Conservation (phyloP, 805 yeast genomes). For the Cyberlindnera veronae region DNA sequence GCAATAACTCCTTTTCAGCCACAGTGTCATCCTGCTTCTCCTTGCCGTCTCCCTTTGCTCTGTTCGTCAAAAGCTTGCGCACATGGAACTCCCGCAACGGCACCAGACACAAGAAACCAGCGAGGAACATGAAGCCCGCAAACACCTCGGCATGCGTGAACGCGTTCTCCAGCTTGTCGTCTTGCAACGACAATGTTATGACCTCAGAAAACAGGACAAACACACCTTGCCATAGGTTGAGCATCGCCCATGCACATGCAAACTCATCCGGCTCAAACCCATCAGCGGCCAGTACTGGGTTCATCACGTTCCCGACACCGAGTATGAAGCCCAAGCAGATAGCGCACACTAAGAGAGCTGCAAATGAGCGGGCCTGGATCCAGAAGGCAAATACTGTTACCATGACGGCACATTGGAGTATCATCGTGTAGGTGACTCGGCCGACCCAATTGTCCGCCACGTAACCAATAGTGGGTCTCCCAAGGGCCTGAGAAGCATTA, state of each 20-base stretch:
- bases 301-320: slow-evolving; percentile 46
- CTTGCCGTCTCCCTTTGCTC: no score
- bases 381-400: slow-evolving; percentile 44
- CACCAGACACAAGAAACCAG: slow-evolving; percentile 39
- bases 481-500: slow-evolving; percentile 46
- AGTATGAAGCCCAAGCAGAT: slow-evolving; percentile 41
- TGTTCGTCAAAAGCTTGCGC: slow-evolving; percentile 26
- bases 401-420: slow-evolving; percentile 31
- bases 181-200: slow-evolving; percentile 47
- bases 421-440: slow-evolving; percentile 41
- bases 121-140: slow-evolving; percentile 47
- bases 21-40: no score
- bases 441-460: slow-evolving; percentile 43
- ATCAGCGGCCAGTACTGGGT: slow-evolving; percentile 40
- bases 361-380: slow-evolving; percentile 40
- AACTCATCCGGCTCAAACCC: slow-evolving; percentile 34
- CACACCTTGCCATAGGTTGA: slow-evolving; percentile 32
- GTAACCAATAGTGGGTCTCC: slow-evolving; percentile 47
- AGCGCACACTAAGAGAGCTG: slow-evolving; percentile 38
- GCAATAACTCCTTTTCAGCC: no score
- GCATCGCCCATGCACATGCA: slow-evolving; percentile 38
- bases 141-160: slow-evolving; percentile 57
- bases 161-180: slow-evolving; percentile 33
- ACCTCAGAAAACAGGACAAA: slow-evolving; percentile 49
- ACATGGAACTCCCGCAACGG: slow-evolving; percentile 50